Percentiles rank a stretch among this genome's conserved stretches.
Conservation (phyloP, 345 rosid genomes). For the Hibiscus trionum region DNA sequence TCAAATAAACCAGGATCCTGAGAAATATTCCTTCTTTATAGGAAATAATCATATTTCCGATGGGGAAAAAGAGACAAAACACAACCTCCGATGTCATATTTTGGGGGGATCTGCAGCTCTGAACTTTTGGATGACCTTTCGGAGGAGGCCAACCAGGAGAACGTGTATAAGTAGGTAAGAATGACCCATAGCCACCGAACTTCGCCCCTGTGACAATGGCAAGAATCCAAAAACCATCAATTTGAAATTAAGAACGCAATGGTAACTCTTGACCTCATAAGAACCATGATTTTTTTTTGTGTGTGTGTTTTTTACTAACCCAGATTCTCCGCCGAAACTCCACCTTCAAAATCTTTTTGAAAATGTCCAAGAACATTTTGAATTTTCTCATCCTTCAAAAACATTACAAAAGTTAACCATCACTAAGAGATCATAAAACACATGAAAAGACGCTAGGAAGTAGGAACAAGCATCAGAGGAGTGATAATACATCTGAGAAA, state of each 20-base stretch:
- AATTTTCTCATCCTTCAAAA: conserved; percentile 80
- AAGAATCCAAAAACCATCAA: conserved; percentile 20
- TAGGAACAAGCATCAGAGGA: neutral
- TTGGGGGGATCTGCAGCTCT: conserved; percentile 51
- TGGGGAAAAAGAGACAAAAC: neutral
- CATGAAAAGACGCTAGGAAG: neutral
- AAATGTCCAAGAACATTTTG: conserved; percentile 87
- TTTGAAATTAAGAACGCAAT: conserved; percentile 18
- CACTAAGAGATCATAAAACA: conserved; percentile 5
- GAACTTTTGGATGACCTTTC: conserved; percentile 47
- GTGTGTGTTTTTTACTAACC: conserved; percentile 46
- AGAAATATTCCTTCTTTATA: conserved; percentile 1
- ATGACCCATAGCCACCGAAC: conserved; percentile 97
- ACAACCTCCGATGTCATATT: conserved; percentile 54
- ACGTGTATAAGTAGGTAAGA: conserved; percentile 71
- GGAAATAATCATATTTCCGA: neutral
- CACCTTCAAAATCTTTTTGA: conserved; percentile 97
- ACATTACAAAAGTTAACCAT: conserved; percentile 13
- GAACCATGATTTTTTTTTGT: conserved; percentile 20
- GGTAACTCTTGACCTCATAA: conserved; percentile 18
- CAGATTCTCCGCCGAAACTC: conserved; percentile 85
- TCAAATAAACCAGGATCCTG: conserved; percentile 13
- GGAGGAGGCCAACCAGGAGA: conserved; percentile 61
- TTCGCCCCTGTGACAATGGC: conserved; percentile 63
- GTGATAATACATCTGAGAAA: neutral